Evolutionary conservation across 2,329 filamentous ascomycete species (phyloP), one percentile per base, ranked within the genome.

Genomic region (Calonectria leucothoes): DNA sequence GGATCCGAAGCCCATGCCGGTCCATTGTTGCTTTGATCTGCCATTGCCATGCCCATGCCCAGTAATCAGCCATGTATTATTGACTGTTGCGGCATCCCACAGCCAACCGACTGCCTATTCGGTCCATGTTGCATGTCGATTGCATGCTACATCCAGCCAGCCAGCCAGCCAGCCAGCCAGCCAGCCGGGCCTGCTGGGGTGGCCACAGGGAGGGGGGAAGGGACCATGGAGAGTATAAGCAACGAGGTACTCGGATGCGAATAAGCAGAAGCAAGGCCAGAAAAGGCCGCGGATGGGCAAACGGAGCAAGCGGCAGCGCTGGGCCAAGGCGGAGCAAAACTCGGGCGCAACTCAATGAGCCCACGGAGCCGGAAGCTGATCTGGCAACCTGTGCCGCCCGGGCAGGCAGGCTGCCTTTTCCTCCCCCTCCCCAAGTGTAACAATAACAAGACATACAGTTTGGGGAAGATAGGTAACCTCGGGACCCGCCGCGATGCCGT

Each of bases 61-160:
- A 59, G 55, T 59, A 35, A 45, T 45, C 25, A 6, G 25, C 59
- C 35, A 63, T 27, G 59, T 63, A 45, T 45, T 63, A 42, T 11
- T 27, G 23, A 63, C 59, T 35, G 35, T 63, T 63, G 37, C 59
- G 59, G 59, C 59, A 63, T 63, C 37, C 59, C 37, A 63, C 59
- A 45, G 59, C 59, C 59, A 63, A 31, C 59, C 25, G 59, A 63
- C 37, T 63, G 37, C 59, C 59, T 63, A 45, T 63, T 63, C 37
- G 35, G 59, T 42, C 35, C 15, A 63, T 15, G 37, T 31, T 42
- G 59, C 35, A 63, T 63, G 35, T 45, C 59, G 37, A 63, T 45
- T 45, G 59, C 55, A 61, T 61, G 55, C 55, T 59, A 14, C 55
- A 37, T 59, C 31, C 33, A 37, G 55, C 55, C 27, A 29, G 33